Percentiles rank a stretch among this genome's conserved stretches.
phyloP scores from a whole-genome alignment of 208 protist species.

The Leishmania guyanensis region DNA sequence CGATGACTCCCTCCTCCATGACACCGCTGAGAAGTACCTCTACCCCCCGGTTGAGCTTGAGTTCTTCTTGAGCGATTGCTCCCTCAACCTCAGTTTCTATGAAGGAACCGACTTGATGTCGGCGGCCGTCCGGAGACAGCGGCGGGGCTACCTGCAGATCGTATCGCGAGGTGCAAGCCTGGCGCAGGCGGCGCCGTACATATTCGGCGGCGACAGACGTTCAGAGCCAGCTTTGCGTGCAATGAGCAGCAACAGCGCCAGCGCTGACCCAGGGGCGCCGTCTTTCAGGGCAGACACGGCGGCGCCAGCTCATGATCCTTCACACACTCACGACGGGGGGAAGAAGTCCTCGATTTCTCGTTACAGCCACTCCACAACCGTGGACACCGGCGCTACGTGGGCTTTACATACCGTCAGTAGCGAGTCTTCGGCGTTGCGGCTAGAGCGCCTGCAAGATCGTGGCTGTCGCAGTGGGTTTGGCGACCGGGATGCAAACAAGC shows the following conservation, averaged over 20 bases:
- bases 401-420: background rate
- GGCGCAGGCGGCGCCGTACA: conserved; percentile 13
- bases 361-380: background rate
- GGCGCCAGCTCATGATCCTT: background rate
- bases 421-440: conserved; percentile 29
- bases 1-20: conserved; percentile 30
- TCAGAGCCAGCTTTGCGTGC: background rate
- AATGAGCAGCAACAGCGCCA: background rate
- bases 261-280: background rate
- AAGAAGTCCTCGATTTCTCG: background rate
- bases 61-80: conserved; percentile 48
- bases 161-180: conserved; percentile 17
- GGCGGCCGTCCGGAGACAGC: conserved; percentile 33
- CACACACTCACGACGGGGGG: background rate
- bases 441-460: conserved; percentile 21
- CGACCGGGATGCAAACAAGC: conserved; percentile 44
- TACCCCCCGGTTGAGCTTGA: conserved; percentile 39
- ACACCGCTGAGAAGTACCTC: conserved; percentile 29
- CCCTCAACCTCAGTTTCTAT: conserved; percentile 48
- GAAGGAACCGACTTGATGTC: conserved; percentile 51
- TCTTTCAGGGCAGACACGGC: background rate
- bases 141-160: conserved; percentile 33
- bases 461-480: conserved; percentile 42
- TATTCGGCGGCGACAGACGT: background rate
- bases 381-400: background rate